Evolutionary conservation across 768 basidiomycete genomes (phyloP), one percentile per base, ranked within the genome.

Genomic region (Leccinum truebloodii): DNA sequence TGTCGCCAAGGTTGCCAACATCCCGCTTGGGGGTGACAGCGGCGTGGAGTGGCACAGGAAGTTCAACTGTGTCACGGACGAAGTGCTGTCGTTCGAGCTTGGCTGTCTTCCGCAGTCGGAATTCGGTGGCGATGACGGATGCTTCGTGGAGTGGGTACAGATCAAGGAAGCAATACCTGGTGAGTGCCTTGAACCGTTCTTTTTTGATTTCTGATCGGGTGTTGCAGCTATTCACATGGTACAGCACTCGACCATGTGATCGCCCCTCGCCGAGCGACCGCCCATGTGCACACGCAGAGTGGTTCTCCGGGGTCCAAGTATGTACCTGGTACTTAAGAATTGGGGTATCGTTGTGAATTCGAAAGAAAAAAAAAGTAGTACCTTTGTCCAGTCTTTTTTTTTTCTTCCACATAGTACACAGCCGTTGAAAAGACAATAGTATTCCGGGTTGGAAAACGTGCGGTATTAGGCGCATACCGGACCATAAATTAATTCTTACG

Each of bases 51-150:
- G 24, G 24, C n/a, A 64, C 54, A 64, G 63, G 30, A 59, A 53
- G 44, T 54, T 64, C 6, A 60, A 22, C 37, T 64, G 63, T 30
- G 46, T 16, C 2, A 50, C 10, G 20, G 63, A 64, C 1, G 63
- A 65, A 16, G 63, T 64, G 2, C 58, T 65, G 8, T 60, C 63
- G 3, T 64, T 64, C 26, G 63, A 64, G 32, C 58, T 64, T 18
- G 32, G 63, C 7, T 64, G 63, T 16, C 54, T 60, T 49, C 55
- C 63, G 3, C 16, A 4, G 52, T 55, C 28, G 14, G 63, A 64
- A 44, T 55, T 57, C 1, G 58, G 58, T 4, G 63, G 50, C 3
- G 63, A 64, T 53, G n/a, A 54, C 13, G 28, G 24, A 3, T 64
- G 63, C 35, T 24, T 32, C 1, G 55, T 64, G 5, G 63, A 64